These are phyloP conservation scores for Millerozyma acaciae DNA, from an alignment of 805 yeast genomes.

Conservation along the genomic window DNA sequence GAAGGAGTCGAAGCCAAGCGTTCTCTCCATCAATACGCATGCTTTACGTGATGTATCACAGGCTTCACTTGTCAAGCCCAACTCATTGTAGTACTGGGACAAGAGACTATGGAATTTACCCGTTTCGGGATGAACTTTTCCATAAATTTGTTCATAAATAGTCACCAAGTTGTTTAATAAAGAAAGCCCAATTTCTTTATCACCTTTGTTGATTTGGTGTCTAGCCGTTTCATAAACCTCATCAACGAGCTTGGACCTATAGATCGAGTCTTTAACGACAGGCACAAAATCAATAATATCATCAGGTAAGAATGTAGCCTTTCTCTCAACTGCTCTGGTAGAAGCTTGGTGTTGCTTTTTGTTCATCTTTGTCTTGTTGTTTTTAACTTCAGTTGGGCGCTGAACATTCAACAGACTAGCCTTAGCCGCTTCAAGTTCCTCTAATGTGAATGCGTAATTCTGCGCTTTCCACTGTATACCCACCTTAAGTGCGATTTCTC, in stretches of 20 bases:
- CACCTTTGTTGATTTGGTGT: conserved; percentile 36
- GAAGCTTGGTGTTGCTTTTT: conserved; percentile 10
- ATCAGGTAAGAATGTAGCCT: conserved; percentile 48
- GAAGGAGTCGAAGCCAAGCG: conserved; percentile 73
- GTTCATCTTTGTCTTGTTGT: conserved; percentile 30
- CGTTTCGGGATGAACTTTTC: conserved; percentile 73
- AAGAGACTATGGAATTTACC: conserved; percentile 64
- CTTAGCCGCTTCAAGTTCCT: conserved; percentile 27
- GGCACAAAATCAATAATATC: conserved; percentile 75
- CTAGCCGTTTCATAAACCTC: conserved; percentile 71
- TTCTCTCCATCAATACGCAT: conserved; percentile 71
- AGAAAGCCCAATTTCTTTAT: conserved; percentile 53
- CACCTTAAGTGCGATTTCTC: conserved; percentile 69
- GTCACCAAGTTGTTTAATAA: conserved; percentile 67
- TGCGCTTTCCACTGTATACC: conserved; percentile 82
- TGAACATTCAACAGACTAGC: conserved; percentile 21
- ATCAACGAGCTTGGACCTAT: conserved; percentile 63
- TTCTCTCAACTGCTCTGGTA: conserved; percentile 14
- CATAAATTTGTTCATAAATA: conserved; percentile 79
- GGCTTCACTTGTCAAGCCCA: conserved; percentile 56
- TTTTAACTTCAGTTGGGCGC: conserved; percentile 9
- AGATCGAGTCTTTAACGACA: conserved; percentile 65
- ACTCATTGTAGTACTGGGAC: conserved; percentile 63
- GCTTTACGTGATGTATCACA: conserved; percentile 64
- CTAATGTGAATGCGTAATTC: conserved; percentile 46